phyloP scores from a whole-genome alignment of 495 filamentous ascomycete genomes.

The Penicillium dipodomyicola region DNA sequence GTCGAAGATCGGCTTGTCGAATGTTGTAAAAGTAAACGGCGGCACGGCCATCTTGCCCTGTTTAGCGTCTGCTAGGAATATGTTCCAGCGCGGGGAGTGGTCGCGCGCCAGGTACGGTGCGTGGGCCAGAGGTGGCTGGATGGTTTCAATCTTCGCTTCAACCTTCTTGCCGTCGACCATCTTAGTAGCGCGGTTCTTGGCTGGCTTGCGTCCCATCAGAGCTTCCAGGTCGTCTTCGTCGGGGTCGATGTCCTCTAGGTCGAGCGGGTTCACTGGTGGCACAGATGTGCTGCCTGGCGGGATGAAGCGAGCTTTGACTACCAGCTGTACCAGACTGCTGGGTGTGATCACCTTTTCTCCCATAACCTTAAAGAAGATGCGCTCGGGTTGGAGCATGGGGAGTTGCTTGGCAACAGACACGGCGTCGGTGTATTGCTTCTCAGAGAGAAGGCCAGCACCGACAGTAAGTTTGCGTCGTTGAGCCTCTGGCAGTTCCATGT shows the following conservation, averaged over 20 bases:
- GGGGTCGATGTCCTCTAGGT: slow-evolving; percentile 87
- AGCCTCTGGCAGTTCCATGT: slow-evolving; percentile 76
- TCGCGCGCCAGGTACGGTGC: slow-evolving; percentile 89
- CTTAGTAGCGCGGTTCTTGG: slow-evolving; percentile 57
- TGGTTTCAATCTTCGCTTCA: slow-evolving; percentile 50
- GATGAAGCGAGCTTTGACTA: slow-evolving; percentile 91
- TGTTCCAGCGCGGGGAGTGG: slow-evolving; percentile 84
- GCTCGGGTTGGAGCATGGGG: slow-evolving; percentile 79
- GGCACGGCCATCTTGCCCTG: slow-evolving; percentile 94
- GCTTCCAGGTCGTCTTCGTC: slow-evolving; percentile 92
- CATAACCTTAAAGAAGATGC: slow-evolving; percentile 96
- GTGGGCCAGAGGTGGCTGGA: slow-evolving; percentile 78
- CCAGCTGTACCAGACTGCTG: slow-evolving; percentile 87
- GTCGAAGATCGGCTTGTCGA: slow-evolving; percentile 81
- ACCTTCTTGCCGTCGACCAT: slow-evolving; percentile 54
- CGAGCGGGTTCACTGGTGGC: slow-evolving; percentile 68
- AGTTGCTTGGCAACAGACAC: slow-evolving; percentile 76
- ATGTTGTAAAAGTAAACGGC: slow-evolving; percentile 84
- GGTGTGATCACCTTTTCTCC: slow-evolving; percentile 91
- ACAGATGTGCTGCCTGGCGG: slow-evolving; percentile 76
- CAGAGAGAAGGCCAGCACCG: slow-evolving; percentile 67
- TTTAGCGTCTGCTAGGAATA: slow-evolving; percentile 90
- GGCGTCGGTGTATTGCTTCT: slow-evolving; percentile 72
- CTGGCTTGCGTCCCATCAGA: slow-evolving; percentile 71
- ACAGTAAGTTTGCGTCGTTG: slow-evolving; percentile 67